Conservation (phyloP, 2,329 filamentous ascomycete genomes). For the Aspergillus sp. region DNA sequence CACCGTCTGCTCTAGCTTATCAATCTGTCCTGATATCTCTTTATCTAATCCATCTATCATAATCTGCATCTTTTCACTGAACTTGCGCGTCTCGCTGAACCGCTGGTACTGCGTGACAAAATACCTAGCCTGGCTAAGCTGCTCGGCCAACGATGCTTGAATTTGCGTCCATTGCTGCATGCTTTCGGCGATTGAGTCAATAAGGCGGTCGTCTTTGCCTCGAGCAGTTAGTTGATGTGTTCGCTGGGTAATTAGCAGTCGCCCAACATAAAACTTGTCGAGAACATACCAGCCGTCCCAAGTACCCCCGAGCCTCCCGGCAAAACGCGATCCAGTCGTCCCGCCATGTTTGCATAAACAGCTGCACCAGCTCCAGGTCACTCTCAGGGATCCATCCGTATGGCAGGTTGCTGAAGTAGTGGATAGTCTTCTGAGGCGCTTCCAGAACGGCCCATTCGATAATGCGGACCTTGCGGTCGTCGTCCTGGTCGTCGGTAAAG, state of each 20-base stretch:
- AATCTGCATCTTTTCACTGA: slow-evolving; percentile 15
- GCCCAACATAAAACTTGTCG: rapidly evolving
- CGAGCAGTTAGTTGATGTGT: slow-evolving; percentile 16
- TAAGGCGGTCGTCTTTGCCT: slow-evolving; percentile 16
- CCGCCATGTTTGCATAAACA: slow-evolving; percentile 18
- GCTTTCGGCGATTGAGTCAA: slow-evolving; percentile 18
- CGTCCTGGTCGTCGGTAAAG: neutral
- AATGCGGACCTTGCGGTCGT: slow-evolving; percentile 6
- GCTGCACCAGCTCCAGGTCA: slow-evolving; percentile 16
- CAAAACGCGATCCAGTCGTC: slow-evolving; percentile 19
- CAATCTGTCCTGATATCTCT: slow-evolving; percentile 16
- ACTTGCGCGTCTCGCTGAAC: slow-evolving; percentile 17
- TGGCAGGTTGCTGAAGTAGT: slow-evolving; percentile 19
- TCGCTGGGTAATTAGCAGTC: slow-evolving; percentile 7
- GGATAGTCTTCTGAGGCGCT: slow-evolving; percentile 15
- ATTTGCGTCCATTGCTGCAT: slow-evolving; percentile 19
- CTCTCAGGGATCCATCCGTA: slow-evolving; percentile 19
- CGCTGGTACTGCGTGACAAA: slow-evolving; percentile 18
- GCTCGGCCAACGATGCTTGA: slow-evolving; percentile 14
- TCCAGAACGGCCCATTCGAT: slow-evolving; percentile 20
- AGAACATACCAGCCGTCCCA: slow-evolving; percentile 14
- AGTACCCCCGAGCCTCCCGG: slow-evolving; percentile 12
- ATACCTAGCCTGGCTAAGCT: slow-evolving; percentile 14
- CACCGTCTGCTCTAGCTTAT: slow-evolving; percentile 20
- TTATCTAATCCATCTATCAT: slow-evolving; percentile 12